Evolutionary conservation across 2,329 filamentous ascomycete genomes (phyloP), one percentile per base, ranked within the genome.

Genomic region (Monosporascus sp.): DNA sequence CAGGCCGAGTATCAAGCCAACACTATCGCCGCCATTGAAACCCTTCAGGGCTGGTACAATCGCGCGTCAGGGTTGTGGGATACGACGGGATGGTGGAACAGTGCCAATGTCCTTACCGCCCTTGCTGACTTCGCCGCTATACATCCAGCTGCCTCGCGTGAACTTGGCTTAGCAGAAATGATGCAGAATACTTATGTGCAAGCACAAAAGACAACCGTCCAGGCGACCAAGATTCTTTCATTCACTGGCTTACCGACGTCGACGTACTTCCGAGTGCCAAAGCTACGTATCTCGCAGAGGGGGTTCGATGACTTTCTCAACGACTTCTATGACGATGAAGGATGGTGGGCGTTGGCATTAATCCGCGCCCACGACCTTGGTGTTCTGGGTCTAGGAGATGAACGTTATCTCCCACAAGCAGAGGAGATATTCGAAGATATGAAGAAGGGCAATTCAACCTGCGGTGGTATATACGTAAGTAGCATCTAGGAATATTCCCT

Each of bases 291-390:
- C 45, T 49, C 47, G 7, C 56, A 61, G 48, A 60, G 67, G 35
- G 73, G 73, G 14, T 75, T 70, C 58, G 62, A 70, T 20, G 70
- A 72, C 41, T 83, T 81, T 65, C 65, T 80, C 48, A 80, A 83
- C 59, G 72, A 76, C 44, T 83, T 72, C 58, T 84, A 83, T 59
- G 82, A 85, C 60, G 82, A 85, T 62, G 79, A 82, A 65, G 76
- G 81, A 37, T 85, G 82, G 82, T 85, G 82, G 82, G 81, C 76
- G 3, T 70, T 84, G 49, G 82, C 75, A 37, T 59, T 79, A 73
- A 78, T 84, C 53, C 73, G 76, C 41, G 71, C 75, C 5, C 81
- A 75, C 61, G 81, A 84, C 63, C 65, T 78, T 22, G 61, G 62
- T 11, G 58, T 60, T 20, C 39, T 43, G 47, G 60, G 63, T 11